Conservation (phyloP, 495 filamentous ascomycete species). For the Neurospora discreta region DNA sequence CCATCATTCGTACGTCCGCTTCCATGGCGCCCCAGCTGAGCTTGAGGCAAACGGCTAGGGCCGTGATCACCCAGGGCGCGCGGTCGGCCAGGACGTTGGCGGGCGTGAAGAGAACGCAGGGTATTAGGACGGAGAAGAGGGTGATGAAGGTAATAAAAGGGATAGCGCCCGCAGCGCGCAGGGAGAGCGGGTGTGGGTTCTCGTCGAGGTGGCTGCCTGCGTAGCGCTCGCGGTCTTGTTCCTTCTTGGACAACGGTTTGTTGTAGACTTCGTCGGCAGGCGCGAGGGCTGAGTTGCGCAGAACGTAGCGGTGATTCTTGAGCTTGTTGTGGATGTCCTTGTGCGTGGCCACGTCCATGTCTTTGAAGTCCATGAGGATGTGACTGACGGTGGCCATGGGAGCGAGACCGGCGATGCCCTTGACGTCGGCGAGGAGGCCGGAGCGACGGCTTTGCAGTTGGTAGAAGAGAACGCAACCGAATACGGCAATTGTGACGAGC, state of each 20-base stretch:
- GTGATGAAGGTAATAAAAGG: conserved; percentile 41
- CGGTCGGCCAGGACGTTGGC: conserved; percentile 45
- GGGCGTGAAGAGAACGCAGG: conserved; percentile 45
- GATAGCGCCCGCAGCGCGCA: conserved; percentile 46
- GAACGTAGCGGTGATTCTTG: conserved; percentile 50
- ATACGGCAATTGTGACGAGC: conserved; percentile 40
- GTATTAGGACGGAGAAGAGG: conserved; percentile 41
- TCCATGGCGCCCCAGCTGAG: conserved; percentile 60
- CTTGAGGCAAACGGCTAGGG: conserved; percentile 52
- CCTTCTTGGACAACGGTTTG: conserved; percentile 13
- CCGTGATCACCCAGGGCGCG: conserved; percentile 53
- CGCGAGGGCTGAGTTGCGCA: conserved; percentile 55
- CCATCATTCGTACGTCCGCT: conserved; percentile 58
- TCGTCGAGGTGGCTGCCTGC: conserved; percentile 29
- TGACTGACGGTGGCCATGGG: conserved; percentile 62
- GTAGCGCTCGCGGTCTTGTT: conserved; percentile 23
- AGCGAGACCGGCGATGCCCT: conserved; percentile 62
- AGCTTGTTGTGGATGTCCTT: conserved; percentile 54
- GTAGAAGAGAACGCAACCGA: conserved; percentile 47
- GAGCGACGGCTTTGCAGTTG: conserved; percentile 48
- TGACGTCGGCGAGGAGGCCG: conserved; percentile 56
- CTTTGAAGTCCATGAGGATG: conserved; percentile 64
- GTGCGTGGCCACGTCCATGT: conserved; percentile 55
- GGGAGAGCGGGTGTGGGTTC: conserved; percentile 60
- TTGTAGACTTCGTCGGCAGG: conserved; percentile 29